Conservation (phyloP, 352 stramenopile genomes). For the Phytopythium aichiense region DNA sequence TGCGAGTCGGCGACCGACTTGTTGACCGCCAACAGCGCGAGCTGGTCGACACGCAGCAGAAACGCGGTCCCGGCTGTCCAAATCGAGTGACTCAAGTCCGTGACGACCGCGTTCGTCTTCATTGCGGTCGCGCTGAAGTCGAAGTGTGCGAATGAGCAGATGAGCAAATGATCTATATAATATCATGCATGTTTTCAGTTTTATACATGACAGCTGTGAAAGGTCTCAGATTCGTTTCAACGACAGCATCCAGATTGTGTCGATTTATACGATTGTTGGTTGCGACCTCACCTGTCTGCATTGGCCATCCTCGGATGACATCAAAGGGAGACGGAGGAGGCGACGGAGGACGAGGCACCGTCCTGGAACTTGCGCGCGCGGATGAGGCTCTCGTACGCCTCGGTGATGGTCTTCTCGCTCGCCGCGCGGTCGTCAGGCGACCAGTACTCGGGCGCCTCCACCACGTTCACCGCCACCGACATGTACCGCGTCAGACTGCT, state of each 20-base stretch:
- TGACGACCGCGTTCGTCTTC: no score
- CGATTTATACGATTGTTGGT: no score
- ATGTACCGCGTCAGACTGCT: constrained; percentile 6
- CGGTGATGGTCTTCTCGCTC: constrained; percentile 4
- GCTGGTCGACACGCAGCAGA: background rate
- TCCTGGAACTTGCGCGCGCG: constrained; percentile 7
- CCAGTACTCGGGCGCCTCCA: constrained; percentile 42
- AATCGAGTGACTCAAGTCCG: no score
- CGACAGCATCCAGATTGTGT: no score
- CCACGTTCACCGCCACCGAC: constrained; percentile 34
- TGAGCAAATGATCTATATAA: no score
- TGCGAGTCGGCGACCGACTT: background rate
- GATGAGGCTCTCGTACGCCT: constrained; percentile 8
- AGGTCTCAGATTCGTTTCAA: no score
- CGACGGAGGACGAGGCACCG: background rate
- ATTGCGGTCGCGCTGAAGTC: no score
- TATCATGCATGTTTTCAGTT: no score
- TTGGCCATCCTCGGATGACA: background rate
- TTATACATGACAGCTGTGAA: no score
- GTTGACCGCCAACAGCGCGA: background rate
- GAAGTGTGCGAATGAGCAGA: no score
- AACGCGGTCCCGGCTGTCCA: background rate
- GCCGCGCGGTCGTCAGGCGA: constrained; percentile 26
- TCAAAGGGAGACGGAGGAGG: constrained; percentile 5
- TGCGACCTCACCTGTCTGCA: background rate